Evolutionary conservation across 495 filamentous ascomycete genomes (phyloP).

Genomic region (Aspergillus cavernicola): DNA sequence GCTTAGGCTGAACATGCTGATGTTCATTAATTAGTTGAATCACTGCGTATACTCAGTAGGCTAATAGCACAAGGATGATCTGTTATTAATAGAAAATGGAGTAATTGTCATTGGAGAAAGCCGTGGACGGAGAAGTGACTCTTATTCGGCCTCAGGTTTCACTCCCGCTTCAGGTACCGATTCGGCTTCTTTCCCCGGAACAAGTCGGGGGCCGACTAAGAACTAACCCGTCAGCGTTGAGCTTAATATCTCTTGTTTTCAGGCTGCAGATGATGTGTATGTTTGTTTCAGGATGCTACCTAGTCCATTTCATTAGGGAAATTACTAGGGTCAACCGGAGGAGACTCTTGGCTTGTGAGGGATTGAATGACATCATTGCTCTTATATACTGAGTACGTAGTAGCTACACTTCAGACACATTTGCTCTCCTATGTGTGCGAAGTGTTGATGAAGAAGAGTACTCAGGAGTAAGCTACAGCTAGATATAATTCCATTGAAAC

Average conservation of each 20-base stretch:
- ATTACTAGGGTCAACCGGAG: no score
- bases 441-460: no score
- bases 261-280: background rate
- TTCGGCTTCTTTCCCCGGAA: slow-evolving; percentile 16
- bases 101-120: background rate
- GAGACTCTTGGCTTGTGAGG: background rate
- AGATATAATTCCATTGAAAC: background rate
- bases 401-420: background rate
- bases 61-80: no score
- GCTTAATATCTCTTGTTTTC: background rate
- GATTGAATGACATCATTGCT: background rate
- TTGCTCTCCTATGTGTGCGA: no score
- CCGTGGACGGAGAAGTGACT: no score
- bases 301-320: no score
- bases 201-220: slow-evolving; percentile 17
- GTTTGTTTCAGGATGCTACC: background rate
- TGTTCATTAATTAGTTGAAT: background rate
- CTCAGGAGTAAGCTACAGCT: no score
- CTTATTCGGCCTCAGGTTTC: slow-evolving; percentile 2
- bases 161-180: slow-evolving; percentile 11
- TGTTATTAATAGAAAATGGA: background rate
- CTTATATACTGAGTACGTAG: background rate
- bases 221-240: slow-evolving; percentile 6
- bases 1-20: slow-evolving; percentile 17
- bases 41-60: no score